Evolutionary conservation across 2,329 filamentous ascomycete genomes (phyloP), one percentile per base, ranked within the genome.

Genomic region (Neonectria ditissima): DNA sequence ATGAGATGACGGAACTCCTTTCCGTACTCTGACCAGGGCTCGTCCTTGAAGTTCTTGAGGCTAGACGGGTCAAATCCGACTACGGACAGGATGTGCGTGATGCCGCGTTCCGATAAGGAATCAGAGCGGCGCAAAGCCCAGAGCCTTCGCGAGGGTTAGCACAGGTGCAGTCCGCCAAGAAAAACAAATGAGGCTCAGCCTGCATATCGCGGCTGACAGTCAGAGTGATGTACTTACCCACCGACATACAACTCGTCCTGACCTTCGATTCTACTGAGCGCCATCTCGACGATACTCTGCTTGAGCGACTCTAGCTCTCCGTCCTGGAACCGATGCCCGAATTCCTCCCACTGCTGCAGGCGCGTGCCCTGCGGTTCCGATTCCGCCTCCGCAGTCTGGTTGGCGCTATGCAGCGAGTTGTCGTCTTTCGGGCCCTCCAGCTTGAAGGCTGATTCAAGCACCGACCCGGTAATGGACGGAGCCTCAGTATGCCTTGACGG

Each of bases 31-130:
- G 83, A 77, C 74, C 79, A 80, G 58, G 73, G 82, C 79, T 84
- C 81, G 39, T 85, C 79, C 62, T 84, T 82, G 73, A 88, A 80
- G 65, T 80, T 80, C 54, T 77, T 79, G 52, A 80, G 65, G 41
- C 71, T 75, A 28, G 73, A 69, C 0, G 76, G 76, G 59, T 78
- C 74, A 70, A 91, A 85, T 50, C 87, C 87, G 64, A 95, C 79
- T 43, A 96, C 92, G 5, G 94, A 97, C n/a, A 98, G 84, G 30
- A 98, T 87, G 79, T 97, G 94, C 3, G 94, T 97, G 77, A 99
- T 93, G 69, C 90, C 89, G 69, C 89, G 88, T 67, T 91, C 86
- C 68, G 86, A 81, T 52, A 98, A 84, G 37, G 89, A 86, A 57
- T 90, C 85, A 65, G 89, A 89, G 65, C 91, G 89, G 63, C 90